These are phyloP conservation scores for Mycoemilia scoparia DNA, from an alignment of 192 early-diverging fungal genomes.

Conservation along the genomic window DNA sequence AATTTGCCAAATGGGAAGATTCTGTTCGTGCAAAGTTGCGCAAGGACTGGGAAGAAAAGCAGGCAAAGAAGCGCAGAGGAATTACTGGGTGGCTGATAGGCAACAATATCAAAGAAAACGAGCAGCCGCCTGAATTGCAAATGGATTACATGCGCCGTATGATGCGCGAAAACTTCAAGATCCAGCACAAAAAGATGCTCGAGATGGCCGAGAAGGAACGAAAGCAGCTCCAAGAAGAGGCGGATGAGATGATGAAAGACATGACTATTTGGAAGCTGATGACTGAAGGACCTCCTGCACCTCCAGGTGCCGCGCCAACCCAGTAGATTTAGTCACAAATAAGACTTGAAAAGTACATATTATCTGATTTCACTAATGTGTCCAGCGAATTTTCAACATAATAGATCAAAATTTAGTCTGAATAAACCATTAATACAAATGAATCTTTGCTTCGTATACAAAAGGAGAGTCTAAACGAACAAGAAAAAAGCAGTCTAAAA, in stretches of 20 bases:
- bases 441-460: no score
- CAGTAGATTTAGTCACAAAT: conserved; percentile 1
- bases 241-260: conserved; percentile 67
- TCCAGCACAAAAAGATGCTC: conserved; percentile 46
- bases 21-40: conserved; percentile 39
- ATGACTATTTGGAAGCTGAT: conserved; percentile 83
- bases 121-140: conserved; percentile 45
- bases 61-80: conserved; percentile 30
- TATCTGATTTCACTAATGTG: no score
- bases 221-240: conserved; percentile 40
- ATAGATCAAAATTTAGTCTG: no score
- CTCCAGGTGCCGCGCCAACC: background rate
- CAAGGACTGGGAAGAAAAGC: conserved; percentile 48
- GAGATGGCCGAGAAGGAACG: conserved; percentile 55
- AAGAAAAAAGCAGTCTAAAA: no score
- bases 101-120: conserved; percentile 18
- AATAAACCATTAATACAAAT: no score
- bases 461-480: no score
- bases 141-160: conserved; percentile 42
- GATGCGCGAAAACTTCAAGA: conserved; percentile 40
- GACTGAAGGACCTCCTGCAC: conserved; percentile 10
- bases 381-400: no score
- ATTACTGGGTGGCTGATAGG: conserved; percentile 36
- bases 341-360: no score
- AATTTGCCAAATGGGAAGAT: conserved; percentile 52